Evolutionary conservation across 345 rosid species (phyloP).

Genomic region (Populus deltoides): DNA sequence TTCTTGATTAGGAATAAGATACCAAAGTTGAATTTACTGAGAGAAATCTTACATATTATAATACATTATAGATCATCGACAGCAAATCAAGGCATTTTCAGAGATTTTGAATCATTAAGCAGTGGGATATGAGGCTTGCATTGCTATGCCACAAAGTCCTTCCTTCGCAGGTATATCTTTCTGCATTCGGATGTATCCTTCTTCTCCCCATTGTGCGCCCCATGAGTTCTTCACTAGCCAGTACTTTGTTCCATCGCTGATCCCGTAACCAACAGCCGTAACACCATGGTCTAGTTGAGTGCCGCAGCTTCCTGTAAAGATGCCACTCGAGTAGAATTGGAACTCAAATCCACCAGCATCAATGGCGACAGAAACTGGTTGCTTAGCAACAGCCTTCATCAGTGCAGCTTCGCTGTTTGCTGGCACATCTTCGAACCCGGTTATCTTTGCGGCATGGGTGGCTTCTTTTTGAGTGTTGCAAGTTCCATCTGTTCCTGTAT

Average conservation of each 20-base stretch:
- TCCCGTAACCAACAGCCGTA: neutral
- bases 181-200: conserved; percentile 1
- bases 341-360: conserved; percentile 28
- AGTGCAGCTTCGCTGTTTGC: conserved; percentile 30
- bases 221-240: conserved; percentile 6
- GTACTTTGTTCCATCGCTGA: neutral
- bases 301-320: neutral
- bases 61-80: too few species aligned
- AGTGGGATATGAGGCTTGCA: too few species aligned
- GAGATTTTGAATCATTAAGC: too few species aligned
- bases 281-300: neutral
- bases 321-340: conserved; percentile 27
- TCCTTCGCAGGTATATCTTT: neutral
- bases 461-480: conserved; percentile 25
- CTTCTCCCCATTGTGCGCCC: neutral
- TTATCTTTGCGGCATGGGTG: conserved; percentile 6
- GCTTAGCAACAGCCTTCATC: conserved; percentile 30
- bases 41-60: too few species aligned
- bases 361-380: conserved; percentile 33
- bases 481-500: conserved; percentile 22
- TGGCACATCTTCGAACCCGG: conserved; percentile 21
- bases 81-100: too few species aligned
- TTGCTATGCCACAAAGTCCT: neutral
- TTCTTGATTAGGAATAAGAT: too few species aligned
- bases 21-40: too few species aligned